A percentile compares a stretch with the other conserved stretches of the same genome.
Evolutionary conservation across 2,329 filamentous ascomycete species (phyloP).

Genomic region (Canariomyces notabilis): DNA sequence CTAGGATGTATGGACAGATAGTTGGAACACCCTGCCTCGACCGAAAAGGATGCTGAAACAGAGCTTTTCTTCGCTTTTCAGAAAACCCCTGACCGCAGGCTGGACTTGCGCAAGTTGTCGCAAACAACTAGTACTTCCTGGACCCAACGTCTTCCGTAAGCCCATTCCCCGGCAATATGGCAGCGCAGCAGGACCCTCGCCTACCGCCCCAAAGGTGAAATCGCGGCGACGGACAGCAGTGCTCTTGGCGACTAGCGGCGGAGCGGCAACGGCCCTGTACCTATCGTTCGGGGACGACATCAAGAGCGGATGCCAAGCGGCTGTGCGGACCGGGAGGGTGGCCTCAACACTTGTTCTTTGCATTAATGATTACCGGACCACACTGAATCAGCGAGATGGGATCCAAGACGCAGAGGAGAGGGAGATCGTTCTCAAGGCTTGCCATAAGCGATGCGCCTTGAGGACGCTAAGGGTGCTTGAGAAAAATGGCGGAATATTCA

Average conservation of each 20-base stretch:
- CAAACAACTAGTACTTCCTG: constrained; percentile 14
- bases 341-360: constrained; percentile 68
- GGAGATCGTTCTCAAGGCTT: constrained; percentile 66
- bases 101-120: constrained; percentile 29
- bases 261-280: constrained; percentile 42
- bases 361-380: constrained; percentile 89
- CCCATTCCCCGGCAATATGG: constrained; percentile 20
- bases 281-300: constrained; percentile 57
- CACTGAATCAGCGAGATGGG: constrained; percentile 65
- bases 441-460: constrained; percentile 88
- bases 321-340: constrained; percentile 74
- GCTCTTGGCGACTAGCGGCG: constrained; percentile 47
- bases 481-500: constrained; percentile 96
- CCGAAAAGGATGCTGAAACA: constrained; percentile 18
- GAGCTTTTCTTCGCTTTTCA: constrained; percentile 14
- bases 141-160: constrained; percentile 9
- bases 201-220: constrained; percentile 7
- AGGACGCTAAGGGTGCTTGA: constrained; percentile 83
- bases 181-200: constrained; percentile 6
- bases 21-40: constrained; percentile 4
- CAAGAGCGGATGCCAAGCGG: constrained; percentile 69
- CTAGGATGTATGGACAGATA: not conserved
- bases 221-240: constrained; percentile 28
- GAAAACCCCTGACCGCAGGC: constrained; percentile 18
- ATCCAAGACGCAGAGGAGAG: constrained; percentile 59